These are phyloP conservation scores for Lepraria neglecta DNA, from an alignment of 495 filamentous ascomycete genomes.

Conservation along the genomic window DNA sequence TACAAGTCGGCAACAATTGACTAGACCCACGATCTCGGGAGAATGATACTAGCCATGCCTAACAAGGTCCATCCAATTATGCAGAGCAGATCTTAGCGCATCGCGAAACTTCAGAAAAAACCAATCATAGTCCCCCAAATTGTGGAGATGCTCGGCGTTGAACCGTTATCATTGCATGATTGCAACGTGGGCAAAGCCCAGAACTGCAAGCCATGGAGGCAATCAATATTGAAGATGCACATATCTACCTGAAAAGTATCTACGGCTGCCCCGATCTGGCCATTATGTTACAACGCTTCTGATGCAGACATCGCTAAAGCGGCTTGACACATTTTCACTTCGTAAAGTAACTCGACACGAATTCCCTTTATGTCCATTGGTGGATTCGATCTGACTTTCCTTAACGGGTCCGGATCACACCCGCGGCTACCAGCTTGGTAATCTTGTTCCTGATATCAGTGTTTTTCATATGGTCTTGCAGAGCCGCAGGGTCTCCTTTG, in stretches of 20 bases:
- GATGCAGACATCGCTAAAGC: slow-evolving; percentile 25
- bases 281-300: slow-evolving; percentile 3
- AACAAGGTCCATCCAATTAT: neutral
- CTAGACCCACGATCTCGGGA: neutral
- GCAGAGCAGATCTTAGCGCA: slow-evolving; percentile 6
- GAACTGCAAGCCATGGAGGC: too few species aligned
- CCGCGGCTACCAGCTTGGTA: slow-evolving; percentile 85
- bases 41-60: slow-evolving; percentile 6
- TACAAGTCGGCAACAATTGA: neutral
- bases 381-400: neutral
- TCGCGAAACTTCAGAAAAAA: neutral
- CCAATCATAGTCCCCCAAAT: neutral
- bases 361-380: neutral
- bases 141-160: slow-evolving; percentile 2
- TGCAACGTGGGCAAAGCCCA: neutral
- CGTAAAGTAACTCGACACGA: neutral
- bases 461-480: slow-evolving; percentile 97
- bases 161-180: neutral
- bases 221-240: neutral
- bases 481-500: slow-evolving; percentile 82
- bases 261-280: neutral
- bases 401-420: slow-evolving; percentile 64
- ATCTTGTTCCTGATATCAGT: slow-evolving; percentile 74
- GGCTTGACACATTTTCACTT: slow-evolving; percentile 16
- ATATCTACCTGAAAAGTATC: neutral